These are phyloP conservation scores for Boletus semigastroideus DNA, from an alignment of 1,284 basidiomycete species.

Conservation along the genomic window DNA sequence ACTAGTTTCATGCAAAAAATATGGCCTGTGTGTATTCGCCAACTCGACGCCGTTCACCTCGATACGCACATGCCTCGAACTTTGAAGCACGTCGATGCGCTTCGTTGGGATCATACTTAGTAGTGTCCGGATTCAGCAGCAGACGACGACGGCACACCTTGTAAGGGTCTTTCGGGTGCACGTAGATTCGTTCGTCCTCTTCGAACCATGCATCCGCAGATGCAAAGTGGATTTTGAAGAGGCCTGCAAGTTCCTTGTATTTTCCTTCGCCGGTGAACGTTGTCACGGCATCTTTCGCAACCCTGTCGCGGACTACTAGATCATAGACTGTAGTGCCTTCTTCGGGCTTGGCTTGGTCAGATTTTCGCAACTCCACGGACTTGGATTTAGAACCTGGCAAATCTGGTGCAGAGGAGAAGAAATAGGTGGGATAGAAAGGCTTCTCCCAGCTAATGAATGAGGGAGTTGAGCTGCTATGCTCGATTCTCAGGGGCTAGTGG, in stretches of 20 bases:
- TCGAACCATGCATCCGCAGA: conserved; percentile 66
- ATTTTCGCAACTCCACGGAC: conserved; percentile 32
- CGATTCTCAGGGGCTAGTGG: conserved; percentile 10
- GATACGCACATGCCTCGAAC: conserved; percentile 59
- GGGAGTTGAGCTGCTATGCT: neutral
- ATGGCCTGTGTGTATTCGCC: conserved; percentile 54
- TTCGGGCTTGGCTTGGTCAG: conserved; percentile 29
- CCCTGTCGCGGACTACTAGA: conserved; percentile 42
- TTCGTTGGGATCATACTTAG: conserved; percentile 18
- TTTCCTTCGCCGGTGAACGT: conserved; percentile 32
- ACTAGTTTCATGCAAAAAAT: conserved; percentile 58
- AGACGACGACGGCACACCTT: conserved; percentile 43
- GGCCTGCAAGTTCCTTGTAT: conserved; percentile 42
- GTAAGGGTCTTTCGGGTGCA: conserved; percentile 67
- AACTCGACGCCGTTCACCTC: conserved; percentile 62
- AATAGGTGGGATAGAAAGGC: conserved; percentile 53
- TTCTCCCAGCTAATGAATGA: conserved; percentile 52
- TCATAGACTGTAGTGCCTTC: conserved; percentile 42
- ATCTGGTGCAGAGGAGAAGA: conserved; percentile 46
- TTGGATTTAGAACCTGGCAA: conserved; percentile 32
- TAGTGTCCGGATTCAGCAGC: neutral
- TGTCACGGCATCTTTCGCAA: conserved; percentile 43
- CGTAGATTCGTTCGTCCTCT: conserved; percentile 60
- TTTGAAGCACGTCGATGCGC: conserved; percentile 60
- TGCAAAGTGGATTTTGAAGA: conserved; percentile 50